A percentile compares a stretch with the other conserved stretches of the same genome.
phyloP scores from a whole-genome alignment of 169 alveolate species.

The Eimeria necatrix region DNA sequence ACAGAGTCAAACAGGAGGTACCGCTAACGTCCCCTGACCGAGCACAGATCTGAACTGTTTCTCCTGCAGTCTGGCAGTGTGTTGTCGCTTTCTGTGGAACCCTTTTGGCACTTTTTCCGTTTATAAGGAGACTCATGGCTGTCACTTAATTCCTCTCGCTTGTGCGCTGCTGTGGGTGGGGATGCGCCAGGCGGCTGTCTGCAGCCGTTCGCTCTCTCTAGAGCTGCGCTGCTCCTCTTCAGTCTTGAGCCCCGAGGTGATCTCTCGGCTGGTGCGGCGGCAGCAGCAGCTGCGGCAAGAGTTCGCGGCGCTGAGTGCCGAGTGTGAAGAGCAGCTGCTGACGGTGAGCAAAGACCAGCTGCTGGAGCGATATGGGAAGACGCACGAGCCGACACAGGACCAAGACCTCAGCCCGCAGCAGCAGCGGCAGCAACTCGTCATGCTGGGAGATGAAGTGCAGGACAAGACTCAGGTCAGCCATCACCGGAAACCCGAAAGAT shows the following conservation, averaged over 20 bases:
- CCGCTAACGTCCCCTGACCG: too few relatives aligned
- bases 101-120: background rate
- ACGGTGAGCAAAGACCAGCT: slow-evolving; percentile 52
- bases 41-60: too few relatives aligned
- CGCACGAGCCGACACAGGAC: slow-evolving; percentile 30
- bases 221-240: slow-evolving; percentile 76
- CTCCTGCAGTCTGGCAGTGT: background rate
- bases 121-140: too few relatives aligned
- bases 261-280: slow-evolving; percentile 50
- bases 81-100: background rate
- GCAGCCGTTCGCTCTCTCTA: slow-evolving; percentile 65
- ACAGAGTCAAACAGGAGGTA: slow-evolving; percentile 58
- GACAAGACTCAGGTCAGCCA: slow-evolving; percentile 70
- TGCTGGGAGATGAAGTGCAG: slow-evolving; percentile 74
- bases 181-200: background rate
- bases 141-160: too few relatives aligned
- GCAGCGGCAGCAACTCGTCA: slow-evolving; percentile 53
- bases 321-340: slow-evolving; percentile 64
- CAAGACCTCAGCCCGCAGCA: slow-evolving; percentile 23
- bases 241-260: slow-evolving; percentile 21
- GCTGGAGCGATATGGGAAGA: background rate
- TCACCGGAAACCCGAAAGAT: background rate
- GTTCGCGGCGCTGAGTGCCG: background rate
- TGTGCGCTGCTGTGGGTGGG: background rate
- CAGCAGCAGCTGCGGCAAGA: slow-evolving; percentile 70